These are phyloP conservation scores for Kodamaea alishanica DNA, from an alignment of 1,139 yeast genomes.

Conservation along the genomic window DNA sequence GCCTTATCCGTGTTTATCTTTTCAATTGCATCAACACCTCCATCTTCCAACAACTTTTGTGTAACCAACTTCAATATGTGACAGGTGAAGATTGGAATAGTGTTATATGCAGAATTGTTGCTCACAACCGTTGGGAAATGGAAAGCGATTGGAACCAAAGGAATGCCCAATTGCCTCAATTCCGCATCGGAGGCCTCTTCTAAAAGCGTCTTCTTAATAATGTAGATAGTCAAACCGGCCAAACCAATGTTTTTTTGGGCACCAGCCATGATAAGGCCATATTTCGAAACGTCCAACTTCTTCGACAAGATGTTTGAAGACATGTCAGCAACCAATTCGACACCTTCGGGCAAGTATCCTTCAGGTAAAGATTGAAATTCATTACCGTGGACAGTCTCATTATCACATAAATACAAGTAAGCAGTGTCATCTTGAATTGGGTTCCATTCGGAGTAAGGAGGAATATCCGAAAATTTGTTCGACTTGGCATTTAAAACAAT, in stretches of 20 bases:
- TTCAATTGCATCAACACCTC: constrained; percentile 55
- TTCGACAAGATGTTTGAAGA: constrained; percentile 89
- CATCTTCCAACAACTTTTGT: constrained; percentile 54
- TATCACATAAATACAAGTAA: constrained; percentile 87
- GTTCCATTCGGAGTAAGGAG: constrained; percentile 63
- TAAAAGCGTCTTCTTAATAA: constrained; percentile 74
- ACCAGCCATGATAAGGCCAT: constrained; percentile 87
- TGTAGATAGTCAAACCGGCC: constrained; percentile 91
- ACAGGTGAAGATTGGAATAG: constrained; percentile 88
- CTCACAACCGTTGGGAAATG: constrained; percentile 82
- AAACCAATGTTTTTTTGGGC: constrained; percentile 97
- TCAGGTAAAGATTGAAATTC: constrained; percentile 63
- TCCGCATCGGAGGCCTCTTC: constrained; percentile 65
- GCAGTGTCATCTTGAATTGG: constrained; percentile 57
- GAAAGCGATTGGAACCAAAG: constrained; percentile 83
- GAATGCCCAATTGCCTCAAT: constrained; percentile 55
- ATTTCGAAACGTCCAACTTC: constrained; percentile 73
- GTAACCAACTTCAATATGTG: constrained; percentile 81
- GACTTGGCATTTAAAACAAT: constrained; percentile 63
- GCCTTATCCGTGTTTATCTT: constrained; percentile 61
- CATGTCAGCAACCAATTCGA: constrained; percentile 88
- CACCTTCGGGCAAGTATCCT: constrained; percentile 56
- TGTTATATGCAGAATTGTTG: constrained; percentile 91
- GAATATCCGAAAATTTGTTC: constrained; percentile 65
- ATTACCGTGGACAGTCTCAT: constrained; percentile 93